phyloP scores from a whole-genome alignment of 768 basidiomycete genomes.

The Phanerochaete carnosa region DNA sequence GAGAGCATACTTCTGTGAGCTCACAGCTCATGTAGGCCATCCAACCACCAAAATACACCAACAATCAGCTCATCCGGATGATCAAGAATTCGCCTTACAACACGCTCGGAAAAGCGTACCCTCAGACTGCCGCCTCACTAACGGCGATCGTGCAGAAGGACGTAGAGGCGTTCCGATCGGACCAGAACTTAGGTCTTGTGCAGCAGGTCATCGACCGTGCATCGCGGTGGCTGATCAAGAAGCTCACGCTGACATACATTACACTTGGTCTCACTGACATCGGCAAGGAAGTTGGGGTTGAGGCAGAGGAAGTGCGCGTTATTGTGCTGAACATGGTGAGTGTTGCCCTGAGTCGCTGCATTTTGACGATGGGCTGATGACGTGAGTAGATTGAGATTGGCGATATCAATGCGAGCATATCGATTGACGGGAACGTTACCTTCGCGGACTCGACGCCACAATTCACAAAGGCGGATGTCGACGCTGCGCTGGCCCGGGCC shows the following conservation, averaged over 20 bases:
- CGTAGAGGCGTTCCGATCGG: constrained; percentile 45
- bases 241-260: constrained; percentile 79
- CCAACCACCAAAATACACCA: constrained; percentile 68
- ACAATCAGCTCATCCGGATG: constrained; percentile 50
- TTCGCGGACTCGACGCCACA: constrained; percentile 59
- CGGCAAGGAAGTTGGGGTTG: constrained; percentile 48
- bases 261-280: constrained; percentile 76
- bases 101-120: constrained; percentile 63
- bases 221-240: constrained; percentile 75
- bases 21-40: background rate
- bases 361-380: background rate
- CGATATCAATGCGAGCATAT: constrained; percentile 69
- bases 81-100: constrained; percentile 69
- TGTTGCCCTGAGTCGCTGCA: background rate
- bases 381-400: constrained; percentile 59
- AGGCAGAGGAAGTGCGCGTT: constrained; percentile 49
- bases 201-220: constrained; percentile 64
- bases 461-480: constrained; percentile 60
- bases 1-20: background rate
- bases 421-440: constrained; percentile 66
- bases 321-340: constrained; percentile 74
- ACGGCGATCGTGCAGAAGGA: constrained; percentile 53
- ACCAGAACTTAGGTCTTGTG: constrained; percentile 71
- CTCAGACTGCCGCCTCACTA: constrained; percentile 46
- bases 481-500: constrained; percentile 48